Evolutionary conservation across 306 rosid species (phyloP), one percentile per base, ranked within the genome.

Genomic region (Cyclanthera cordifolia): DNA sequence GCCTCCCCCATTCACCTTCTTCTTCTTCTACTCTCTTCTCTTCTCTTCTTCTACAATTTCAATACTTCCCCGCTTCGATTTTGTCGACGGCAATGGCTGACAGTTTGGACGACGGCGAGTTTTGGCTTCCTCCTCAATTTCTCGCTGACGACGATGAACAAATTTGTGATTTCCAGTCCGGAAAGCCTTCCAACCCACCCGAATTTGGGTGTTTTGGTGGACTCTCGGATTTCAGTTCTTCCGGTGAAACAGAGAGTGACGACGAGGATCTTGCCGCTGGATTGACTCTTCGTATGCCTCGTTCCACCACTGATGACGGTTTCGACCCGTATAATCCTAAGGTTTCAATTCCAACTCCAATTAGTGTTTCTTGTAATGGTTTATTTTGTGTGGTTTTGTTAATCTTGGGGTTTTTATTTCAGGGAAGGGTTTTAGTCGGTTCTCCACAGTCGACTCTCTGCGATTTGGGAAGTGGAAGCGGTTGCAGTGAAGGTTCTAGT

Each of bases 101-200:
- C 0, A 71, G 53, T 48, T 61, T 87, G 30, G 86, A 82, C 50
- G 95, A 85, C 79, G 88, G 82, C 0, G 91, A 81, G 79, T 93
- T 89, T 53, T 89, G 96, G 96, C 81, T 89, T 0, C 96, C 95
- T 0, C 77, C 85, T n/a, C 79, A 86, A 85, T 84, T 93, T 47
- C 90, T 93, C 5, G 48, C 76, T n/a, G 91, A 91, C 21, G 87
- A 85, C 5, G 84, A 84, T 16, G 49, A 45, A 37, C 54, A 27
- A 4, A 30, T 34, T 1, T 58, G 37, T 16, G 4, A 37, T 15
- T 28, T 24, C 2, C 71, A 73, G 4, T 12, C 19, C 19, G 53
- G 51, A 1, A 59, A 6, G 27, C 4, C 75, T 6, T 6, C 52
- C 39, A 77, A 74, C 19, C 76, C 81, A 0, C 28, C 74, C 20